Base-by-base conservation (phyloP, 169 alveolate species). In the Plasmodium knowlesi region DNA sequence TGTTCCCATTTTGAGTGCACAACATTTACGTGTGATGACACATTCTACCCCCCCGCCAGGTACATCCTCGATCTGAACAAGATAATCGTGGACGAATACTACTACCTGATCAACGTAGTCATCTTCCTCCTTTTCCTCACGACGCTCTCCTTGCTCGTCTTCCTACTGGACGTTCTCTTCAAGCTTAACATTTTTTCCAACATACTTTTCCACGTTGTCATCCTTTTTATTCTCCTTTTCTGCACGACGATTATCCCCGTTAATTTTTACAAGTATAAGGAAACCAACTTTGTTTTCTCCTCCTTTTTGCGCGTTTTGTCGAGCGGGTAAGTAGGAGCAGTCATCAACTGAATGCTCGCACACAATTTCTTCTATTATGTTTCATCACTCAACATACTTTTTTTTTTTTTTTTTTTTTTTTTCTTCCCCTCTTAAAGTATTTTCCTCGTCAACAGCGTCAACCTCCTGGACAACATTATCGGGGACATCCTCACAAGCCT, bases 401-500 rank as follows among this genome's bases (percentile, higher is more conserved):
- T n/a, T 67, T 19, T 61, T 61, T 22, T 19, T 22, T 82, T n/a
- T n/a, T 76, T 16, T 73, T 16, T 10, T 32, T 4, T 92, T 19
- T 61, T 25, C 41, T 30, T 76, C 91, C 43, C 81, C 76, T 85
- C 82, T 30, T 86, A 54, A 12, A 94, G 96, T 30, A 41, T 95
- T 28, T 96, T 96, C 16, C 88, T 95, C n/a, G 96, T 95, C 22
- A 85, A 85, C 10, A 96, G 94, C 78, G 97, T 97, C 19, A 96
- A 96, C 54, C 96, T 97, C 14, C 94, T 94, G 16, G 96, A 96
- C 46, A 97, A 97, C 90, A 94, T 97, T n/a, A 94, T 97, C 3
- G 98, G 98, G 14, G 98, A 97, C 53, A 96, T 97, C 39, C 81
- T 97, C 14, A 97, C 98, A 30, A 94, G 97, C 41, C 86, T 97